Base-by-base conservation (phyloP, 1,139 yeast species). In the Pichiaceae sp. region DNA sequence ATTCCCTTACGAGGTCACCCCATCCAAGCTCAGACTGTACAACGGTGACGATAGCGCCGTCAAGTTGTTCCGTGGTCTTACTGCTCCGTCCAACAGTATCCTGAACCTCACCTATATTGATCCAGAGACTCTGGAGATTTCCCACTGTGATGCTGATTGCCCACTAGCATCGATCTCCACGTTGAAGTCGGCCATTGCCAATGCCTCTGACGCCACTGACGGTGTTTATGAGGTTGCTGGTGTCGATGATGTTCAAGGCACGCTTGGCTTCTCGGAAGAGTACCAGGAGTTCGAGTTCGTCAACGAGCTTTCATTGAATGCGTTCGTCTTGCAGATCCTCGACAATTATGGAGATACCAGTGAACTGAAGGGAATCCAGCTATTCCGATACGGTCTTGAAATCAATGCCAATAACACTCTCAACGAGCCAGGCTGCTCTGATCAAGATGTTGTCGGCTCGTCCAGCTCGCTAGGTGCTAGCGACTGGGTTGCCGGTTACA, bases 91-190 rank as follows among this genome's bases (percentile, higher is more conserved):
- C 32, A 73, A 80, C 48, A 89, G 97, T 47, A 89, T 89, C 44
- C 83, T 91, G 95, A 91, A 91, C 54, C 60, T 91, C 47, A 78
- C 95, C 0, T 91, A 86, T 52, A 63, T 82, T 26, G 93, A 89
- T 53, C 94, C 95, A 3, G 47, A 56, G 2, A 70, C 86, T 1
- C 76, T 80, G 38, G 63, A 64, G 21, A 36, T 74, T 6, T 53
- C 62, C 4, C 62, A 60, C 45, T 91, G 98, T 65, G 96, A 87
- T 56, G 94, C 96, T 1, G 81, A 75, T 70, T 91, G 98, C 57
- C 94, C 96, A 0, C 59, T 82, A 29, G 50, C 58, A 4, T 57
- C 62, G 17, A 51, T 59, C 7, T 41, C 65, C 0, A 54, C 63
- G 1, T 57, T 60, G 14, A 33, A 51, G 2, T 36, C 43, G 5